Percentiles rank a stretch among this genome's conserved stretches.
Conservation (phyloP, 179 eudicot species). For the Gypsophila paniculata region DNA sequence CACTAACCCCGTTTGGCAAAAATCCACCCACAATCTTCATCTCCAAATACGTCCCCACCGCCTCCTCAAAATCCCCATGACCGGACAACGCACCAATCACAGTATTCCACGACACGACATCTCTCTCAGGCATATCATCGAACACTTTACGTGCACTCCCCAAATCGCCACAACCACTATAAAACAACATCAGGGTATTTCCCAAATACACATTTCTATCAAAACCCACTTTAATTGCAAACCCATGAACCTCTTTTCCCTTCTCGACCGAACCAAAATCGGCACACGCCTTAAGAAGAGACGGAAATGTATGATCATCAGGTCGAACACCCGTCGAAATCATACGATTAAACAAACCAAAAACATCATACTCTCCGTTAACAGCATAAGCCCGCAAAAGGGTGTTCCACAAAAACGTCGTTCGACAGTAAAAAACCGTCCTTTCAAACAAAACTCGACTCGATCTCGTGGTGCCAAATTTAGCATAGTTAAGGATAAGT, state of each 20-base stretch:
- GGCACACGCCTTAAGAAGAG: conserved; percentile 55
- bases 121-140: conserved; percentile 60
- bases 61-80: conserved; percentile 29
- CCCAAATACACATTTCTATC: conserved; percentile 49
- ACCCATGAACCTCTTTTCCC: conserved; percentile 66
- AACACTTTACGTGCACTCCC: conserved; percentile 41
- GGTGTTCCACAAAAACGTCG: conserved; percentile 56
- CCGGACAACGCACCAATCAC: conserved; percentile 40
- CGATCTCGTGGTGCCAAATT: conserved; percentile 25
- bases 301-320: conserved; percentile 67
- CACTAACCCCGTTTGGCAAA: conserved; percentile 40
- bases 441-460: conserved; percentile 30
- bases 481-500: conserved; percentile 47
- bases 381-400: conserved; percentile 37
- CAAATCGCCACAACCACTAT: conserved; percentile 39
- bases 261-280: conserved; percentile 33
- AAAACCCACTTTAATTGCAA: conserved; percentile 48
- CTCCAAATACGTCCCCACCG: conserved; percentile 33
- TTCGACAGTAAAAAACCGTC: conserved; percentile 27
- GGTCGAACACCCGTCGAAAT: conserved; percentile 37
- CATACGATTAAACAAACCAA: conserved; percentile 42
- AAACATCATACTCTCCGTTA: conserved; percentile 25
- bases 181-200: conserved; percentile 59
- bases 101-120: conserved; percentile 67
- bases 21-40: conserved; percentile 35